A percentile compares a stretch with the other conserved stretches of the same genome.
Conservation (phyloP, 192 early-diverging fungal genomes). For the Umbelopsis ramanniana region DNA sequence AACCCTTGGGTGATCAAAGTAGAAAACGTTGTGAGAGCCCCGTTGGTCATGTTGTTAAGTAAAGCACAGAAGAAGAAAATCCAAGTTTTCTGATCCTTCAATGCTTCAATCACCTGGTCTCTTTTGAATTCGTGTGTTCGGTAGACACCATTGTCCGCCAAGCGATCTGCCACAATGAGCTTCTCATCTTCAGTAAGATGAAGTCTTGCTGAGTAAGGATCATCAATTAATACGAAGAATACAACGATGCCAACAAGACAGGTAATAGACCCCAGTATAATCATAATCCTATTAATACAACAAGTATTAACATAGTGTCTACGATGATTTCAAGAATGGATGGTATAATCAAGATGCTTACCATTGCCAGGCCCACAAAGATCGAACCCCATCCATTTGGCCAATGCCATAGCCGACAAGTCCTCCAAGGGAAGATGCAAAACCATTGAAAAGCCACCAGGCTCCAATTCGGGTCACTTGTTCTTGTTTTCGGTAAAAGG, state of each 20-base stretch:
- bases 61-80: constrained; percentile 13
- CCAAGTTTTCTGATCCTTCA: constrained; percentile 34
- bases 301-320: neutral
- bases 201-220: constrained; percentile 11
- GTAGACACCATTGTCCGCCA: constrained; percentile 27
- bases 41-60: constrained; percentile 30
- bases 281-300: constrained; percentile 26
- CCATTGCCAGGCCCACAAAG: constrained; percentile 30
- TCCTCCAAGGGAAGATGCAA: neutral
- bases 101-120: constrained; percentile 32
- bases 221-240: constrained; percentile 36
- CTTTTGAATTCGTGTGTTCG: constrained; percentile 23
- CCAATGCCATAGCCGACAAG: constrained; percentile 29
- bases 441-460: constrained; percentile 27
- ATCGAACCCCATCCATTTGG: constrained; percentile 14
- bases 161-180: constrained; percentile 31
- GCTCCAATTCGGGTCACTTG: constrained; percentile 27
- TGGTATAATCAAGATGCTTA: neutral
- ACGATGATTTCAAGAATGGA: neutral
- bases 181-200: constrained; percentile 33
- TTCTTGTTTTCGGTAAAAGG: constrained; percentile 35
- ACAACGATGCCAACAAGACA: constrained; percentile 23
- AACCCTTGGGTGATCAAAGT: constrained; percentile 24
- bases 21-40: constrained; percentile 32
- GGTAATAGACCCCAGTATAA: constrained; percentile 31